A percentile compares a stretch with the other conserved stretches of the same genome.
Conservation (phyloP, 805 yeast genomes). For the Saccharomyces paradoxus region DNA sequence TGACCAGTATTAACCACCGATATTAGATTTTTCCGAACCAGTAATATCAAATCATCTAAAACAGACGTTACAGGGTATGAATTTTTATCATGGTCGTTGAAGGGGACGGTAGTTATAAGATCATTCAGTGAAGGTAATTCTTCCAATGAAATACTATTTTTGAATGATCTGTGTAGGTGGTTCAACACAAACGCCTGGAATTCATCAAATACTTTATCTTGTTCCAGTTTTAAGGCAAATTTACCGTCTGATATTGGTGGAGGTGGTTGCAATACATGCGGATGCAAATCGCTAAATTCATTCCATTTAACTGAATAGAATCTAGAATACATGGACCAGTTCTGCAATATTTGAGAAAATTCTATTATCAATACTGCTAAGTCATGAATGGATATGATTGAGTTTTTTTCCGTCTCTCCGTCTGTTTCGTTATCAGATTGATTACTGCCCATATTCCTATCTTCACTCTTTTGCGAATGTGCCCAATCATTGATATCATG, state of each 20-base stretch:
- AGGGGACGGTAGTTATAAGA: constrained; percentile 18
- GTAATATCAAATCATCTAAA: constrained; percentile 74
- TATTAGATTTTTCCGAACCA: constrained; percentile 58
- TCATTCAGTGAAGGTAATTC: constrained; percentile 54
- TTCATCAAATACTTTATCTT: constrained; percentile 43
- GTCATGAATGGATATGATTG: constrained; percentile 9
- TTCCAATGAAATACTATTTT: constrained; percentile 73
- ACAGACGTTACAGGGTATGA: constrained; percentile 66
- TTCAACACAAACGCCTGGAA: constrained; percentile 59
- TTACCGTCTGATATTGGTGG: constrained; percentile 22
- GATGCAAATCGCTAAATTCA: constrained; percentile 28
- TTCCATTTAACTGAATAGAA: constrained; percentile 67
- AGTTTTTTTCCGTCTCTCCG: constrained; percentile 25
- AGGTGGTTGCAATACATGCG: constrained; percentile 13
- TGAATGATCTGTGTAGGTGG: constrained; percentile 69
- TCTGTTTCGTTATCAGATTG: constrained; percentile 18
- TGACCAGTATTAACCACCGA: constrained; percentile 71
- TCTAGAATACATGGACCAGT: constrained; percentile 75
- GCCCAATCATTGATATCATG: constrained; percentile 33
- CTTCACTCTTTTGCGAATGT: constrained; percentile 2
- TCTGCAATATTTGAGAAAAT: constrained; percentile 64
- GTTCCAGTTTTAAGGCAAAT: constrained; percentile 19
- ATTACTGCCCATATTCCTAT: constrained; percentile 4
- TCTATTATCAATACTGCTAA: constrained; percentile 45
- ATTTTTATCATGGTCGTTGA: constrained; percentile 19